These are phyloP conservation scores for Tricholoma terreum DNA, from an alignment of 768 basidiomycete genomes.

Conservation along the genomic window DNA sequence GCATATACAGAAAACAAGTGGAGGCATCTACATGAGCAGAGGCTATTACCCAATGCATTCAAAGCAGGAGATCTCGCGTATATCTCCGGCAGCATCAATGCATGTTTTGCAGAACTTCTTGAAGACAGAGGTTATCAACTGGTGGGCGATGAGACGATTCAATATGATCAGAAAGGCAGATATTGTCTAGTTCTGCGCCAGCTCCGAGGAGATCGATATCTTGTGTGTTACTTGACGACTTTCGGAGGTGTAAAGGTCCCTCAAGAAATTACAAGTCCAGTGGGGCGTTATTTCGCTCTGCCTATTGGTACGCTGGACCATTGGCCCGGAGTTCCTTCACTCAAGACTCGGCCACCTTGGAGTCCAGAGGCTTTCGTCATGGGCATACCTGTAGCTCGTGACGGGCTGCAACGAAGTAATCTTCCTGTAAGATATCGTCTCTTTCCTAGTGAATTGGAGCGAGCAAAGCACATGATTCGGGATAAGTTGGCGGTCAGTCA, in stretches of 20 bases:
- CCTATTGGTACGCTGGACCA: constrained; percentile 28
- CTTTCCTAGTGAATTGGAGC: constrained; percentile 21
- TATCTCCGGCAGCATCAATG: constrained; percentile 19
- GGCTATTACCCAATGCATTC: constrained; percentile 7
- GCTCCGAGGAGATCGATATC: constrained; percentile 24
- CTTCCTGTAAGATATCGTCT: constrained; percentile 16
- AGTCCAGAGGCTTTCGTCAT: constrained; percentile 27
- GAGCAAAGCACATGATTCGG: constrained; percentile 17
- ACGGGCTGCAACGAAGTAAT: constrained; percentile 12
- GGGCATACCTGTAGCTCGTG: constrained; percentile 27
- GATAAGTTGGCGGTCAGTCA: constrained; percentile 8
- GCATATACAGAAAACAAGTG: neutral
- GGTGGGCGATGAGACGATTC: constrained; percentile 15
- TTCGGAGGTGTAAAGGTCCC: constrained; percentile 25
- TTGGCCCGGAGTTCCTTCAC: constrained; percentile 27
- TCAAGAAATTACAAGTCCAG: constrained; percentile 18
- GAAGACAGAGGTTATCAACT: constrained; percentile 19
- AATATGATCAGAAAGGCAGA: constrained; percentile 15
- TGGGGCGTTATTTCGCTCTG: constrained; percentile 32
- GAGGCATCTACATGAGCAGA: neutral
- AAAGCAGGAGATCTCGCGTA: constrained; percentile 29
- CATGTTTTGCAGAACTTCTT: constrained; percentile 20
- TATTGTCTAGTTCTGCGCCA: constrained; percentile 36
- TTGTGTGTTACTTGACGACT: constrained; percentile 36
- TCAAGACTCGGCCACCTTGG: constrained; percentile 30